These are phyloP conservation scores for Linanthus parryae DNA, from an alignment of 148 eudicot species.

Conservation along the genomic window DNA sequence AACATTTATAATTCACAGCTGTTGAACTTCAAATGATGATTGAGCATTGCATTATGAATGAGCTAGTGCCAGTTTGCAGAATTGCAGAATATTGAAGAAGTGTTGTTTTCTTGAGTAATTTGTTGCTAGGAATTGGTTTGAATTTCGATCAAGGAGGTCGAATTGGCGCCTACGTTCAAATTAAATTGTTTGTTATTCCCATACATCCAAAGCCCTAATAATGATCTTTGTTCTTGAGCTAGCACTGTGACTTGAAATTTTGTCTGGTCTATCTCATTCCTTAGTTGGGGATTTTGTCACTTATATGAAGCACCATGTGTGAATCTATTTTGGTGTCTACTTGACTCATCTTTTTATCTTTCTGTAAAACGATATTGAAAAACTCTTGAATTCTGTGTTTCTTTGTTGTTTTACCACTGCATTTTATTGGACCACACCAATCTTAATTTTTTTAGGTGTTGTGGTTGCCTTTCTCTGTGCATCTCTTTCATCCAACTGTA, in stretches of 20 bases:
- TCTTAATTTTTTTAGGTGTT: too few species aligned
- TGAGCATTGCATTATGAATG: not conserved
- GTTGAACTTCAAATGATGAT: too few species aligned
- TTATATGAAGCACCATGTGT: not conserved
- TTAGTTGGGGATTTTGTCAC: constrained; percentile 15
- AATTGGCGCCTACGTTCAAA: constrained; percentile 17
- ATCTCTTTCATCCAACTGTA: constrained; percentile 21
- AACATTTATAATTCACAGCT: too few species aligned
- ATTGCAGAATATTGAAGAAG: too few species aligned
- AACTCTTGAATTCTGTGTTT: constrained; percentile 9
- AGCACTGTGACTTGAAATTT: not conserved
- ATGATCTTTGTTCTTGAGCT: constrained; percentile 10
- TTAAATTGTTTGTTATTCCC: constrained; percentile 9
- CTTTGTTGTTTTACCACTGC: constrained; percentile 2
- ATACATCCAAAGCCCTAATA: constrained; percentile 3
- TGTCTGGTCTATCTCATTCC: constrained; percentile 15
- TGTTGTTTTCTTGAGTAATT: too few species aligned
- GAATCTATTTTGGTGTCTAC: too few species aligned
- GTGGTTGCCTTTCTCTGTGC: constrained; percentile 1
- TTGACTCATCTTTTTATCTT: constrained; percentile 4
- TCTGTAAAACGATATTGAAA: not conserved
- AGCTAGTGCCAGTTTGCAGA: not conserved
- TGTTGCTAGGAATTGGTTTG: not conserved
- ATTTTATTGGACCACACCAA: constrained; percentile 11
- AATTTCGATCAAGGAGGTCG: not conserved